These are phyloP conservation scores for Taxawa tesnikishii DNA, from an alignment of 2,329 filamentous ascomycete species.

Conservation along the genomic window DNA sequence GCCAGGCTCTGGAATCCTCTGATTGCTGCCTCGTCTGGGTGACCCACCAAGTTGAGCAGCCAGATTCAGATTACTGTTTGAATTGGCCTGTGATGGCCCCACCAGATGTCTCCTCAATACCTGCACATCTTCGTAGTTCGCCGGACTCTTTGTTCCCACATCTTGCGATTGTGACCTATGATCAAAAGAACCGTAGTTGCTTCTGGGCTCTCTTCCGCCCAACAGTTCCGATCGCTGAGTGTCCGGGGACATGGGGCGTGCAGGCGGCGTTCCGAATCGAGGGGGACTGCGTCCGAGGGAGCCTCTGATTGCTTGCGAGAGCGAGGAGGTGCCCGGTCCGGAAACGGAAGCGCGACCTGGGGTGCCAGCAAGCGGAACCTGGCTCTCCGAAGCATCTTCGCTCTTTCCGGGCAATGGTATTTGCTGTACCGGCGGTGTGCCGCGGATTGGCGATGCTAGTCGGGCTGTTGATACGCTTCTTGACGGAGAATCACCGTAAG, in stretches of 20 bases:
- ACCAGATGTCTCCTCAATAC: conserved; percentile 85
- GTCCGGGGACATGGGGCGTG: conserved; percentile 44
- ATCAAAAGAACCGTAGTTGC: conserved; percentile 80
- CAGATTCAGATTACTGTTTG: conserved; percentile 18
- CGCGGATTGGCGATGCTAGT: conserved; percentile 40
- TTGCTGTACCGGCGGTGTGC: conserved; percentile 36
- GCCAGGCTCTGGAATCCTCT: conserved; percentile 11
- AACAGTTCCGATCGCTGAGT: conserved; percentile 31
- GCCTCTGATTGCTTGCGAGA: conserved; percentile 75
- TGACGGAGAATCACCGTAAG: conserved; percentile 7
- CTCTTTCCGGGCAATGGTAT: conserved; percentile 38
- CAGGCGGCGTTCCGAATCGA: conserved; percentile 44
- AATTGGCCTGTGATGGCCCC: conserved; percentile 41
- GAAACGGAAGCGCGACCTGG: conserved; percentile 44
- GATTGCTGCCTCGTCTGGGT: conserved; percentile 11
- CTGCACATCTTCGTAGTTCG: conserved; percentile 75
- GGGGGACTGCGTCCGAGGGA: conserved; percentile 59
- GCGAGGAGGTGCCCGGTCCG: conserved; percentile 73
- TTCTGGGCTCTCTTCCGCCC: conserved; percentile 42
- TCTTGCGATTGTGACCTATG: conserved; percentile 45
- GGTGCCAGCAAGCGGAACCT: conserved; percentile 52
- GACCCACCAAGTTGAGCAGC: conserved; percentile 12
- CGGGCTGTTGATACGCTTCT: conserved; percentile 34
- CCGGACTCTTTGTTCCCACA: conserved; percentile 36
- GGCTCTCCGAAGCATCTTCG: conserved; percentile 22